phyloP scores from a whole-genome alignment of 495 filamentous ascomycete species.

The Hypoxylon trugodes region DNA sequence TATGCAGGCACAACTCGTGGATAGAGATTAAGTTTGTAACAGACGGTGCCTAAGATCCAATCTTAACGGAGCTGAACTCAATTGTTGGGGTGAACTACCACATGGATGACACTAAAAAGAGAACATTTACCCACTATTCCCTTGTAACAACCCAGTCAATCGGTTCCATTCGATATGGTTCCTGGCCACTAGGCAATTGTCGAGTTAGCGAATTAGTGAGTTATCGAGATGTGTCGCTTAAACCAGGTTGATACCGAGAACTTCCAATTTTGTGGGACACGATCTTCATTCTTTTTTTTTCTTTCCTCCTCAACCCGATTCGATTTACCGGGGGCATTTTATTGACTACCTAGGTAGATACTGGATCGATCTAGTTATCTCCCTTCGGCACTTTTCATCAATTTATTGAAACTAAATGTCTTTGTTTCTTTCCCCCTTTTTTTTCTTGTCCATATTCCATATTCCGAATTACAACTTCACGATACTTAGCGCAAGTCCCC shows the following conservation, averaged over 20 bases:
- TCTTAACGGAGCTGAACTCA: slow-evolving; percentile 35
- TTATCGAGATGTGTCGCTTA: slow-evolving; percentile 22
- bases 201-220: slow-evolving; percentile 16
- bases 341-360: background rate
- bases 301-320: slow-evolving; percentile 2
- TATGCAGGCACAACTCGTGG: background rate
- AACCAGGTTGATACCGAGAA: slow-evolving; percentile 5
- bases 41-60: slow-evolving; percentile 16
- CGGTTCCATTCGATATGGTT: slow-evolving; percentile 16
- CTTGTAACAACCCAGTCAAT: slow-evolving; percentile 14
- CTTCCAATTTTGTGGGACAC: slow-evolving; percentile 10
- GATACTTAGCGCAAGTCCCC: slow-evolving; percentile 33
- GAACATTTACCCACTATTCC: slow-evolving; percentile 11
- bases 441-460: slow-evolving; percentile 4
- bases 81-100: slow-evolving; percentile 46
- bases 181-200: slow-evolving; percentile 6
- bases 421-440: background rate
- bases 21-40: slow-evolving; percentile 12
- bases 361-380: background rate
- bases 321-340: slow-evolving; percentile 2
- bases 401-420: background rate
- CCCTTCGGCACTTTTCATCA: background rate
- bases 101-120: slow-evolving; percentile 26
- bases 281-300: slow-evolving; percentile 3
- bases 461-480: slow-evolving; percentile 12